phyloP scores from a whole-genome alignment of 2,329 filamentous ascomycete species.

The Talaromyces albobiverticillius region DNA sequence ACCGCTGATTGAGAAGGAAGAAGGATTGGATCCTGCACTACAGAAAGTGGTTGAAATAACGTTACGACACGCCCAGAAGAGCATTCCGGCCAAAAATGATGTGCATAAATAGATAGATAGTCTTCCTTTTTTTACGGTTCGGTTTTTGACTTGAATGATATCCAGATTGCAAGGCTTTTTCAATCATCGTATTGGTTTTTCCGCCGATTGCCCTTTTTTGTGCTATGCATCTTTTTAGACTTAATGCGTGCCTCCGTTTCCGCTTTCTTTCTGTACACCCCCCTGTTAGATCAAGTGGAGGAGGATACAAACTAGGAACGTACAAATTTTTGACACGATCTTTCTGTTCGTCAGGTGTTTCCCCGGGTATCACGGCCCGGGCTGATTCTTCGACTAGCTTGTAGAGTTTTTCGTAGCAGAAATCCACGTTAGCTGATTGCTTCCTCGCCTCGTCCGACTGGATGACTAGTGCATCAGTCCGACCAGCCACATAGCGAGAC shows the following conservation, averaged over 20 bases:
- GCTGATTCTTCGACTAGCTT: slow-evolving; percentile 53
- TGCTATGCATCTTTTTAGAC: slow-evolving; percentile 59
- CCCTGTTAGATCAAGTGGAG: not conserved
- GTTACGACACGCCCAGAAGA: slow-evolving; percentile 32
- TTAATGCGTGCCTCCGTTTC: slow-evolving; percentile 58
- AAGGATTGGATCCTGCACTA: slow-evolving; percentile 54
- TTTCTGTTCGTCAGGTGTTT: slow-evolving; percentile 56
- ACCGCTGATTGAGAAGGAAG: slow-evolving; percentile 42
- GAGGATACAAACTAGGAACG: slow-evolving; percentile 19
- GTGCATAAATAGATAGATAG: slow-evolving; percentile 19
- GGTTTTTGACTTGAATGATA: slow-evolving; percentile 1
- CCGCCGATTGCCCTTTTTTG: slow-evolving; percentile 58
- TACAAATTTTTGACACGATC: slow-evolving; percentile 55
- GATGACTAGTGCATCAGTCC: slow-evolving; percentile 56
- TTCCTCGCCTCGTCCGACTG: slow-evolving; percentile 63
- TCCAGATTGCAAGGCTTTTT: slow-evolving; percentile 16
- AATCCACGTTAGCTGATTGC: slow-evolving; percentile 58
- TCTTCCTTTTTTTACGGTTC: slow-evolving; percentile 20
- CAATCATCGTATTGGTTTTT: slow-evolving; percentile 38
- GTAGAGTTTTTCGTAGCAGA: slow-evolving; percentile 58
- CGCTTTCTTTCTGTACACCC: slow-evolving; percentile 48
- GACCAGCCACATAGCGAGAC: slow-evolving; percentile 56
- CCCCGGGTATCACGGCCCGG: slow-evolving; percentile 53
- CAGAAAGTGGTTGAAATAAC: slow-evolving; percentile 49
- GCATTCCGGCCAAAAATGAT: slow-evolving; percentile 19